Base-by-base conservation (phyloP, 2,329 filamentous ascomycete species). In the Pseudocercospora vitis region DNA sequence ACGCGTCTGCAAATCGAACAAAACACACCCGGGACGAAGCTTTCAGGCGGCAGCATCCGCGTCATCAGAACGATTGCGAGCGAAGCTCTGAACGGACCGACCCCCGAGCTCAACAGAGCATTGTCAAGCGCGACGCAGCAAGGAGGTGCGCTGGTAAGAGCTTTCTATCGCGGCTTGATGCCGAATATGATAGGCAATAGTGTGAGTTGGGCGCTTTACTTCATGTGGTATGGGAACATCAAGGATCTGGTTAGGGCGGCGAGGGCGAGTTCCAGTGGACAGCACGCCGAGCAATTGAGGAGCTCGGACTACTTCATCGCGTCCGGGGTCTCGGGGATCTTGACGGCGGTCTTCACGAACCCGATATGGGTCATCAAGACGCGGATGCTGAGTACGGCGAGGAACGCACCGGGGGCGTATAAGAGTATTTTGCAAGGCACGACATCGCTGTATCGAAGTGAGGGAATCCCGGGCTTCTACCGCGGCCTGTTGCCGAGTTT, bases 321-420 rank as follows among this genome's bases (percentile, higher is more conserved):
- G 3, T 91, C 88, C 28, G 88, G 81, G 1, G 70, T 75, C 31
- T 80, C 81, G 63, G 91, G 92, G 24, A 77, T 87, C 14, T 72
- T 89, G 33, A 95, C 91, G 1, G 87, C 91, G 37, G 74, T 89
- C 24, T 79, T 92, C 61, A 97, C 94, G 24, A 97, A 97, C 70
- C 94, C 94, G 2, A 86, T 99, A 64, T 99, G 94, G 94, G 94
- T 99, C 2, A 84, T 99, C 70, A 97, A 97, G 77, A 97, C 92
- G 7, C 87, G 94, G 59, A 97, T 99, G 91, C 78, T 97, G 19
- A 90, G 91, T 24, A 91, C 89, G 3, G 89, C 94, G 61, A 82
- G 83, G 46, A 78, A 82, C 50, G 80, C 84, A 4, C 81, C 80
- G 1, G 90, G 90, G 11, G 94, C 92, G 1, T 99, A 99, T 72